A percentile compares a stretch with the other conserved stretches of the same genome.
Conservation (phyloP, 2,329 filamentous ascomycete genomes). For the Phaeomoniella chlamydospora region DNA sequence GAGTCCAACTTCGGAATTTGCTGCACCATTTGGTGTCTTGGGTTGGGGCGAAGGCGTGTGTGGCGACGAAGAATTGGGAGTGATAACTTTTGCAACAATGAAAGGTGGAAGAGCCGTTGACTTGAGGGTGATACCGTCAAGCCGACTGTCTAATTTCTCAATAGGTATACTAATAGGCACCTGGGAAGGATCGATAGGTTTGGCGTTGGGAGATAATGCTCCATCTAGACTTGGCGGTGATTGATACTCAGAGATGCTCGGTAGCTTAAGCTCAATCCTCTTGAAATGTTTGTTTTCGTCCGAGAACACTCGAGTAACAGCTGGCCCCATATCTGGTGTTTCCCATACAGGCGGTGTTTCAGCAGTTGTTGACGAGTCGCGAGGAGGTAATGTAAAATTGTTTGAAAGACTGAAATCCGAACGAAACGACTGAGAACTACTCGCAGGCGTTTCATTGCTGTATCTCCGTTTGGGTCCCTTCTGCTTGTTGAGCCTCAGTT, state of each 20-base stretch:
- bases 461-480: slow-evolving; percentile 9
- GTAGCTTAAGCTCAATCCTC: slow-evolving; percentile 11
- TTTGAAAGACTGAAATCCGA: slow-evolving; percentile 5
- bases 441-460: slow-evolving; percentile 9
- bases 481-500: slow-evolving; percentile 15
- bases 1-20: slow-evolving; percentile 16
- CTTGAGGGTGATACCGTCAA: slow-evolving; percentile 32
- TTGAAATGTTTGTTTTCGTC: slow-evolving; percentile 14
- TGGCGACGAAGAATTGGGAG: slow-evolving; percentile 21
- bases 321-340: slow-evolving; percentile 22
- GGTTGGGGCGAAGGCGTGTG: slow-evolving; percentile 11
- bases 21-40: slow-evolving; percentile 5
- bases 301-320: slow-evolving; percentile 27
- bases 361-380: slow-evolving; percentile 1
- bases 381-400: not conserved
- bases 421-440: slow-evolving; percentile 10
- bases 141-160: slow-evolving; percentile 27
- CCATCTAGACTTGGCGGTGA: slow-evolving; percentile 21
- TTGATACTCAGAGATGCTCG: slow-evolving; percentile 17
- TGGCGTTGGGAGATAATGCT: slow-evolving; percentile 22
- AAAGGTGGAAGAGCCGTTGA: slow-evolving; percentile 25
- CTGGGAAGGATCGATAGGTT: slow-evolving; percentile 15
- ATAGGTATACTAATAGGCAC: slow-evolving; percentile 22
- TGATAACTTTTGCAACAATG: slow-evolving; percentile 27
- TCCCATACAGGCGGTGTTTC: slow-evolving; percentile 24